Conservation (phyloP, 192 early-diverging fungal genomes). For the Mortierella alpina region DNA sequence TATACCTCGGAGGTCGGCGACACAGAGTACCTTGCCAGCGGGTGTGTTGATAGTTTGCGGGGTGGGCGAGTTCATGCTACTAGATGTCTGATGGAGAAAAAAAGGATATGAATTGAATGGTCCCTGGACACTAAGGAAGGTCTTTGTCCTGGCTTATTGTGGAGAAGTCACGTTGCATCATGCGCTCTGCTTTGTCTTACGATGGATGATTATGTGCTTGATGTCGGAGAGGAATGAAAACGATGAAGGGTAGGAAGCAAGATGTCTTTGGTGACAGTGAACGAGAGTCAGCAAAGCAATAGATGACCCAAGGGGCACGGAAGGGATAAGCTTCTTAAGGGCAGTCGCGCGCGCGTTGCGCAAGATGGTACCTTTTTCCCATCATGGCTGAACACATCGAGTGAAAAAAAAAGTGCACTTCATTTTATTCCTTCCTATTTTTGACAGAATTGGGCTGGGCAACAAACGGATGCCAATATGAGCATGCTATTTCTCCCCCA, state of each 20-base stretch:
- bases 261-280: no score
- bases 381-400: background rate
- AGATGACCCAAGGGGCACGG: no score
- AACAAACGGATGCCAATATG: no score
- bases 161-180: no score
- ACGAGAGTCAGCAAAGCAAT: background rate
- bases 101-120: background rate
- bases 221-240: background rate
- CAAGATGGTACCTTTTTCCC: background rate
- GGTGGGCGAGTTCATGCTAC: constrained; percentile 39
- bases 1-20: constrained; percentile 63
- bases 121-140: background rate
- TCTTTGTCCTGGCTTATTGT: no score
- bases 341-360: no score
- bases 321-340: no score
- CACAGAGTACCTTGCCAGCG: constrained; percentile 61
- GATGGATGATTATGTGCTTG: background rate
- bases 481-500: no score
- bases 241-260: background rate
- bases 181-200: no score
- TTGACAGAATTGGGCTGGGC: no score
- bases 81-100: background rate
- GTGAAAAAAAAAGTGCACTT: background rate
- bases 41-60: constrained; percentile 50
- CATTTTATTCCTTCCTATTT: background rate